A percentile compares a stretch with the other conserved stretches of the same genome.
Evolutionary conservation across 768 basidiomycete genomes (phyloP).

Genomic region (Grammothele lineata): DNA sequence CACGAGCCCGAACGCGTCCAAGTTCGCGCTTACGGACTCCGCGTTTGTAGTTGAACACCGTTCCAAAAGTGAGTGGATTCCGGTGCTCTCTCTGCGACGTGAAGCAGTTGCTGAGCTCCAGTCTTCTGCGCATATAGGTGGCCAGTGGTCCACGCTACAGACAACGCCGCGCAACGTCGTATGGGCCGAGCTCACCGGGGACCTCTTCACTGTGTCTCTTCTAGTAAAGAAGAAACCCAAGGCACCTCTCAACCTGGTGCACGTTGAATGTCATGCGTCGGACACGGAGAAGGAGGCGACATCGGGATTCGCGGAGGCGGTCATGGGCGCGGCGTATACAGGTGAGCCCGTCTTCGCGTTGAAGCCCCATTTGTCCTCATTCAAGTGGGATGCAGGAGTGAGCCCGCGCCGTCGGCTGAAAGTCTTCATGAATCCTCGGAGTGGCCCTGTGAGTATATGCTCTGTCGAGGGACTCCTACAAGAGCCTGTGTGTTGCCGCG

Average conservation of each 20-base stretch:
- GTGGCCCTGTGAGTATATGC: slow-evolving; percentile 59
- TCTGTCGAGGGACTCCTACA: slow-evolving; percentile 1
- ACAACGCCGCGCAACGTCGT: slow-evolving; percentile 51
- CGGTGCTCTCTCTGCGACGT: too few species aligned
- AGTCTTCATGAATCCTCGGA: slow-evolving; percentile 74
- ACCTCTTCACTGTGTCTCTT: slow-evolving; percentile 45
- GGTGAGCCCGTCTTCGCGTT: slow-evolving; percentile 21
- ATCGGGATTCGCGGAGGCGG: slow-evolving; percentile 48
- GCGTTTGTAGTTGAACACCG: slow-evolving; percentile 25
- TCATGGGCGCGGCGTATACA: slow-evolving; percentile 55
- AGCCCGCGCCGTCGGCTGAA: slow-evolving; percentile 53
- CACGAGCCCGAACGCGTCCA: slow-evolving; percentile 1
- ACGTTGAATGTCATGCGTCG: slow-evolving; percentile 39
- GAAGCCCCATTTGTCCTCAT: background rate
- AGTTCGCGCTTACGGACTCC: slow-evolving; percentile 26
- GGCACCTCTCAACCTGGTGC: slow-evolving; percentile 34
- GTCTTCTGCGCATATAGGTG: slow-evolving; percentile 3
- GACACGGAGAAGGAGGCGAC: slow-evolving; percentile 32
- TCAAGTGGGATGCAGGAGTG: slow-evolving; percentile 34
- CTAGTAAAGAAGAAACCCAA: slow-evolving; percentile 43
- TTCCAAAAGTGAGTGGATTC: slow-evolving; percentile 14
- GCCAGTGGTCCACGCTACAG: slow-evolving; percentile 23
- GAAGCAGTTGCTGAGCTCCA: background rate
- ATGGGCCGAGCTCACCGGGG: slow-evolving; percentile 38
- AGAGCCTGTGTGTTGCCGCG: slow-evolving; percentile 40